Evolutionary conservation across 169 alveolate genomes (phyloP), one percentile per base, ranked within the genome.

Genomic region (Babesia microti): DNA sequence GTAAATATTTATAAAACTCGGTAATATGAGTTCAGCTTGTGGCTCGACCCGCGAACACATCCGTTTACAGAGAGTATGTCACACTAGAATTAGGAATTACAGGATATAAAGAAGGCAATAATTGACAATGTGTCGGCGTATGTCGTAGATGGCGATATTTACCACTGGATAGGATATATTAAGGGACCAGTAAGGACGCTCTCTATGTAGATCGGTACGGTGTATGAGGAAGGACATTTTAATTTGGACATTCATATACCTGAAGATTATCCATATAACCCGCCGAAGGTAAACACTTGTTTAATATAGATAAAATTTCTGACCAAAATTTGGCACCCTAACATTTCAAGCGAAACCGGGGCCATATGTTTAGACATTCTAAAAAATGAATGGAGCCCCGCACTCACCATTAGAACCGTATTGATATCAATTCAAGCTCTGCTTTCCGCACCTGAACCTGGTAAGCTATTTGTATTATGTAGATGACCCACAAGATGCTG

Each of bases 351-450:
- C 46, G 91, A 87, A 66, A 85, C 92, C 11, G 93, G 98, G 5
- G 97, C 95, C 23, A 93, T 93, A 29, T 91, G 98, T 61, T 68
- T 93, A 50, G 97, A 91, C 66, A 88, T 88, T 33, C 70, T 91
- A n/a, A 85, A 89, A 60, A 78, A 84, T 57, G 97, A 89, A 59
- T 94, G 98, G 98, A 85, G 94, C 28, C 98, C 98, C n/a, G 98
- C 98, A 6, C 68, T 93, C 30, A 89, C 97, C 3, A 80, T 88
- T 23, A 79, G 95, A 33, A 88, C 95, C n/a, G 95, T 91, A 28
- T 78, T 88, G 30, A 69, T 85, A 22, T 87, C 94, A 5, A 89
- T 92, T 36, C 91, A 84, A 49, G 90, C 91, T 9, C 59, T 81
- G 36, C 41, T 75, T 24, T 79, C 92, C 1, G 82, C 86, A 19